These are phyloP conservation scores for Verbascum thapsus DNA, from an alignment of 257 asterid species.

Conservation along the genomic window DNA sequence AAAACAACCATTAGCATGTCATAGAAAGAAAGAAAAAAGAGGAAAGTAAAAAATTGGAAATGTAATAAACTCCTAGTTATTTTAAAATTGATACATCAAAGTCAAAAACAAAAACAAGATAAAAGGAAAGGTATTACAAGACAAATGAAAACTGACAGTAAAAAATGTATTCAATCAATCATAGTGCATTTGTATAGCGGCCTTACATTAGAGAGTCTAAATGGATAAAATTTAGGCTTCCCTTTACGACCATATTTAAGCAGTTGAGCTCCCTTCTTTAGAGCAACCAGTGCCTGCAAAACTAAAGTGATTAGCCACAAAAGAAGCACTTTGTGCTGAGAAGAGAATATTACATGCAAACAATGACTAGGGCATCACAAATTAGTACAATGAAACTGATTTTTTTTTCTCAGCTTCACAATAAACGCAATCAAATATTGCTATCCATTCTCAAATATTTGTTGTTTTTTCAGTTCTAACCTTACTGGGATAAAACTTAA, in stretches of 20 bases:
- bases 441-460: slow-evolving; percentile 3
- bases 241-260: slow-evolving; percentile 95
- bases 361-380: background rate
- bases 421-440: slow-evolving; percentile 17
- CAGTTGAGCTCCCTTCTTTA: slow-evolving; percentile 88
- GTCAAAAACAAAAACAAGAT: background rate
- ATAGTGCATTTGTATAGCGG: slow-evolving; percentile 23
- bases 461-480: slow-evolving; percentile 4
- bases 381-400: background rate
- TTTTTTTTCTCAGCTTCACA: slow-evolving; percentile 4
- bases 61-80: background rate
- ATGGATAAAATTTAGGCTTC: slow-evolving; percentile 84
- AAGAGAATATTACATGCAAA: slow-evolving; percentile 9
- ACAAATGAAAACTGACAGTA: slow-evolving; percentile 10
- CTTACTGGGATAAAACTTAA: slow-evolving; percentile 15
- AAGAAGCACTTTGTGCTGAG: slow-evolving; percentile 8
- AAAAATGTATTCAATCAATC: slow-evolving; percentile 21
- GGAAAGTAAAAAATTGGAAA: slow-evolving; percentile 13
- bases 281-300: slow-evolving; percentile 73
- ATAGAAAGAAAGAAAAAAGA: slow-evolving; percentile 5
- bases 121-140: background rate
- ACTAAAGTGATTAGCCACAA: slow-evolving; percentile 19
- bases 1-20: slow-evolving; percentile 29
- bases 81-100: slow-evolving; percentile 1
- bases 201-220: slow-evolving; percentile 85